These are phyloP conservation scores for Andalucia godoyi DNA, from an alignment of 78 protist genomes.

Conservation along the genomic window DNA sequence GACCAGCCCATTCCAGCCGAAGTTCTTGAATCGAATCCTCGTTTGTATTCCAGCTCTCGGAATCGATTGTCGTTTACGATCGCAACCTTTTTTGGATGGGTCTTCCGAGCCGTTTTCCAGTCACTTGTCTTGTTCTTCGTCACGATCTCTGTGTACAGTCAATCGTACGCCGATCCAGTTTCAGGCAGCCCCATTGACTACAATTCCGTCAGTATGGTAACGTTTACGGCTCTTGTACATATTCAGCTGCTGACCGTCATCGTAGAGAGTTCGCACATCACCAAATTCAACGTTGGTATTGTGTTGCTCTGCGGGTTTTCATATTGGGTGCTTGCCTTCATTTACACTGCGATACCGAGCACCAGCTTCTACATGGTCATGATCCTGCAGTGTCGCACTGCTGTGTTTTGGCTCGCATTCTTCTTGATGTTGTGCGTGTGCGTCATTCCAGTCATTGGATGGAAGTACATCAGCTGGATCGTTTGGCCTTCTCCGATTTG, in stretches of 20 bases:
- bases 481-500: too few species aligned
- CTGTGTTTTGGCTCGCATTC: too few species aligned
- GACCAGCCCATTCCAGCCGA: conserved; percentile 41
- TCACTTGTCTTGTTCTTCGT: conserved; percentile 11
- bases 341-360: too few species aligned
- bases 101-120: conserved; percentile 36
- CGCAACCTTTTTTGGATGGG: conserved; percentile 12
- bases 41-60: not conserved
- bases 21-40: not conserved
- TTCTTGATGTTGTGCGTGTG: too few species aligned
- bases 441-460: too few species aligned
- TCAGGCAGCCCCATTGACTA: not conserved
- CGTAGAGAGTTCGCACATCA: too few species aligned
- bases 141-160: not conserved
- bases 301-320: too few species aligned
- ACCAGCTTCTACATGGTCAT: too few species aligned
- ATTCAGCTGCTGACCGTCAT: conserved; percentile 36
- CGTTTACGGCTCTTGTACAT: conserved; percentile 36
- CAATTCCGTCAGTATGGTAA: conserved; percentile 19
- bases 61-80: not conserved
- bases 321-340: too few species aligned
- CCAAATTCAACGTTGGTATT: too few species aligned
- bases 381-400: too few species aligned
- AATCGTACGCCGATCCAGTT: not conserved
- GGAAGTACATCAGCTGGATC: too few species aligned